Evolutionary conservation across 805 yeast species (phyloP), one percentile per base, ranked within the genome.

Genomic region (Kodamaea jinghongensis): DNA sequence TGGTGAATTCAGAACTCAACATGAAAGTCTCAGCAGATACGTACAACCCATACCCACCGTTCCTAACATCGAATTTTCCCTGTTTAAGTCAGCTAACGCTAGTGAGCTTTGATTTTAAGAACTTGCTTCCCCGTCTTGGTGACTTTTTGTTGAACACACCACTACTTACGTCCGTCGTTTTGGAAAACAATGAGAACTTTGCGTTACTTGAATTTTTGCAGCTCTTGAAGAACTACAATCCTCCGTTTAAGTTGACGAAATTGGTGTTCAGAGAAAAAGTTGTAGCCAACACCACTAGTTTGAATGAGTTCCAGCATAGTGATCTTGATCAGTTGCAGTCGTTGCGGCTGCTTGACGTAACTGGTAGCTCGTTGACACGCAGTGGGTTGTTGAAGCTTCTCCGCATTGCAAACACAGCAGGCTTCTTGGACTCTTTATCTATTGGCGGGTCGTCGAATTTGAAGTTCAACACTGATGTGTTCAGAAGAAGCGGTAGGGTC

Each of bases 121-220:
- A 56, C 29, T 41, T 43, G 8, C 53, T 61, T 6, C 59, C 60
- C 8, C 32, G 32, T 3, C 52, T 65, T 15, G 67, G 69, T 3
- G 44, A 45, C 3, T 58, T 65, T 32, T 42, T 65, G n/a, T 28
- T 49, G 1, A 47, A 28, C 2, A 36, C 52, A 6, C 43, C 45
- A 1, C 31, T 45, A 9, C 41, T 65, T n/a, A 49, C 39, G 30
- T 44, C 38, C 5, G 15, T 68, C 2, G 52, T 55, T 17, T 41
- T 68, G 17, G 73, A 69, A 38, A 63, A 67, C 44, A 67, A 67
- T 44, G 43, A 42, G 6, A 53, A 52, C 17, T 51, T 67, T 16
- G 39, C 60, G 4, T 38, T 68, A 14, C 44, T 52, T 10, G 48
- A 49, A 20, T 56, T 67, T 28, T 39, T 66, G n/a, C 54, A 52